These are phyloP conservation scores for Penicillium olsonii DNA, from an alignment of 2,329 filamentous ascomycete species.

Conservation along the genomic window DNA sequence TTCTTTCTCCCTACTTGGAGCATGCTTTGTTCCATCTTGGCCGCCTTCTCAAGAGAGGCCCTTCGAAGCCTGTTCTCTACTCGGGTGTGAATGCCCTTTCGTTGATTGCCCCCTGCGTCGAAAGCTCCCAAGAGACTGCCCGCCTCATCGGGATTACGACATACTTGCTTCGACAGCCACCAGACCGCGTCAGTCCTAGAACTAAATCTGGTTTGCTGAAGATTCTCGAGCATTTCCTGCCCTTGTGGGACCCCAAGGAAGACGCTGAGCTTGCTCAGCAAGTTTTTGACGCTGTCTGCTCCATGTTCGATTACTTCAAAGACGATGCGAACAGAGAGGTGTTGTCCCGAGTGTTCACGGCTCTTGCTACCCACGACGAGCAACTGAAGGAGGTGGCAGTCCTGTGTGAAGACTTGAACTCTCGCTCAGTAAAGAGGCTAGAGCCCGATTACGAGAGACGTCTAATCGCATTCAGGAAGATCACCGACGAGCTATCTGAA, in stretches of 20 bases:
- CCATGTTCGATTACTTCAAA: constrained; percentile 87
- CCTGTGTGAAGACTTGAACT: constrained; percentile 78
- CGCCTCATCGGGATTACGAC: constrained; percentile 77
- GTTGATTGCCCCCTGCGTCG: constrained; percentile 70
- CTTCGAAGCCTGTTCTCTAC: constrained; percentile 74
- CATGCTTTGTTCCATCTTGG: constrained; percentile 60
- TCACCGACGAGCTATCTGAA: constrained; percentile 64
- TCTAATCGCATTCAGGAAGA: constrained; percentile 70
- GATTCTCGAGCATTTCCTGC: constrained; percentile 79
- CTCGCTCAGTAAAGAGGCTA: constrained; percentile 69
- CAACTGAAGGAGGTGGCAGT: constrained; percentile 64
- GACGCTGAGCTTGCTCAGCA: constrained; percentile 61
- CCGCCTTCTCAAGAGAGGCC: constrained; percentile 56
- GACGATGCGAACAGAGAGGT: constrained; percentile 75
- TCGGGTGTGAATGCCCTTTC: constrained; percentile 77
- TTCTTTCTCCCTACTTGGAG: constrained; percentile 62
- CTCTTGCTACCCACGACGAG: constrained; percentile 66
- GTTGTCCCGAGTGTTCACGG: constrained; percentile 70
- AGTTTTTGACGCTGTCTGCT: constrained; percentile 73
- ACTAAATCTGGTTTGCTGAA: constrained; percentile 79
- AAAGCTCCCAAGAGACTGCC: constrained; percentile 64
- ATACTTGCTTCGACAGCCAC: constrained; percentile 82
- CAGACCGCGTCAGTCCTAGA: constrained; percentile 75
- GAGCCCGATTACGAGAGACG: constrained; percentile 87
- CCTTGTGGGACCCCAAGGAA: constrained; percentile 60